Evolutionary conservation across 768 basidiomycete genomes (phyloP).

Genomic region (Mycena vulgaris): DNA sequence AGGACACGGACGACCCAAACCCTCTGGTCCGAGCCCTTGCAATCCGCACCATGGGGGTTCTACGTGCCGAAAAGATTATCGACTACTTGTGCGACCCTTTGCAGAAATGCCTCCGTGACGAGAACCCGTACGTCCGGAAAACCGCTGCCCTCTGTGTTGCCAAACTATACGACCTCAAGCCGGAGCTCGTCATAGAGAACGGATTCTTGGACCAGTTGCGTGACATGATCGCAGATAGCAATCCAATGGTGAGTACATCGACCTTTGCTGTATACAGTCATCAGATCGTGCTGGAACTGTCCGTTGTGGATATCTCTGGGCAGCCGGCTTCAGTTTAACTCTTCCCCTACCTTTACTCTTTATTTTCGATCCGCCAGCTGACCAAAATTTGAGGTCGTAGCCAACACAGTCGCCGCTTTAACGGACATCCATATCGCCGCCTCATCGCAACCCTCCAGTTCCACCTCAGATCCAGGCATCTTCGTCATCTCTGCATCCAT

Average conservation of each 20-base stretch:
- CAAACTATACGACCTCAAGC: slow-evolving; percentile 97
- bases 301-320: too few species aligned
- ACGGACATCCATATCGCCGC: slow-evolving; percentile 92
- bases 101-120: slow-evolving; percentile 92
- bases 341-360: too few species aligned
- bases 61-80: slow-evolving; percentile 98
- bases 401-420: slow-evolving; percentile 96
- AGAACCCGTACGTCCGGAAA: slow-evolving; percentile 98
- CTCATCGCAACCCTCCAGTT: slow-evolving; percentile 67
- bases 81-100: slow-evolving; percentile 97
- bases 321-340: too few species aligned
- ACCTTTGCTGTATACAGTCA: too few species aligned
- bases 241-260: slow-evolving; percentile 84
- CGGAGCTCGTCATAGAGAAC: slow-evolving; percentile 94
- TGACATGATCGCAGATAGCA: slow-evolving; percentile 95
- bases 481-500: slow-evolving; percentile 89
- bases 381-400: slow-evolving; percentile 81
- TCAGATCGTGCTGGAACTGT: too few species aligned
- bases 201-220: slow-evolving; percentile 91
- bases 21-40: slow-evolving; percentile 96
- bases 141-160: slow-evolving; percentile 98
- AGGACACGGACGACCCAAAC: slow-evolving; percentile 97
- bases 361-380: neutral
- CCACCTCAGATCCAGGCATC: slow-evolving; percentile 72
- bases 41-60: slow-evolving; percentile 97